A percentile compares a stretch with the other conserved stretches of the same genome.
Conservation (phyloP, 805 yeast species). For the Phaffomyces opuntiae region DNA sequence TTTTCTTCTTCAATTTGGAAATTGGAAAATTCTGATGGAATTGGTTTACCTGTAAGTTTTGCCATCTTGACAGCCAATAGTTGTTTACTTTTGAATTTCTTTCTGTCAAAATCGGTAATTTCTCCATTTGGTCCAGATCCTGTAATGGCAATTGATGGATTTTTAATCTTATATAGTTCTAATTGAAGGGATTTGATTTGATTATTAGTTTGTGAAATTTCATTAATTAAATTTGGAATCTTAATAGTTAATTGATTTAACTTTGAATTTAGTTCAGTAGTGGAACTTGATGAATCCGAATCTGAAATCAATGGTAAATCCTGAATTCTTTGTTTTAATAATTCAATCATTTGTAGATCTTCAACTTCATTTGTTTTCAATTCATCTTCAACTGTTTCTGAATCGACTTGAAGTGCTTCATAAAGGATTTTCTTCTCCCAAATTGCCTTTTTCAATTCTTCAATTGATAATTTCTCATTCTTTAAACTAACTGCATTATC, state of each 20-base stretch:
- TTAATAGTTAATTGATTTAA: slow-evolving; percentile 21
- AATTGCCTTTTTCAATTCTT: slow-evolving; percentile 57
- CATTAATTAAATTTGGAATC: slow-evolving; percentile 60
- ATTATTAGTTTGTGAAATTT: slow-evolving; percentile 54
- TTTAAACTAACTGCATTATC: background rate
- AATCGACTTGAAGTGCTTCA: slow-evolving; percentile 33
- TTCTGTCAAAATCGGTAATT: slow-evolving; percentile 73
- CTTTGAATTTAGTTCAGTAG: slow-evolving; percentile 30
- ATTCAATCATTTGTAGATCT: slow-evolving; percentile 34
- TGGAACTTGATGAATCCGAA: background rate
- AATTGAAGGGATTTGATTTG: slow-evolving; percentile 61
- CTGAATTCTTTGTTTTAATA: slow-evolving; percentile 39
- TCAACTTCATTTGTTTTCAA: slow-evolving; percentile 40
- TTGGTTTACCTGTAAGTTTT: slow-evolving; percentile 74
- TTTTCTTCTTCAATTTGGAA: slow-evolving; percentile 28
- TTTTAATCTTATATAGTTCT: slow-evolving; percentile 52
- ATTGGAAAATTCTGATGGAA: slow-evolving; percentile 29
- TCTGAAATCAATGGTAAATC: slow-evolving; percentile 42
- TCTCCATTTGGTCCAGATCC: slow-evolving; percentile 88
- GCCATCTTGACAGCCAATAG: slow-evolving; percentile 82
- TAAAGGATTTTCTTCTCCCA: slow-evolving; percentile 71
- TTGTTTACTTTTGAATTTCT: slow-evolving; percentile 74
- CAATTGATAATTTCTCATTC: slow-evolving; percentile 26
- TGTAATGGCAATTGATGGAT: slow-evolving; percentile 55
- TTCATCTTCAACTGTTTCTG: slow-evolving; percentile 28